Evolutionary conservation across 371 early-diverging fungal species (phyloP), one percentile per base, ranked within the genome.

Genomic region (Mucor lusitanicus): DNA sequence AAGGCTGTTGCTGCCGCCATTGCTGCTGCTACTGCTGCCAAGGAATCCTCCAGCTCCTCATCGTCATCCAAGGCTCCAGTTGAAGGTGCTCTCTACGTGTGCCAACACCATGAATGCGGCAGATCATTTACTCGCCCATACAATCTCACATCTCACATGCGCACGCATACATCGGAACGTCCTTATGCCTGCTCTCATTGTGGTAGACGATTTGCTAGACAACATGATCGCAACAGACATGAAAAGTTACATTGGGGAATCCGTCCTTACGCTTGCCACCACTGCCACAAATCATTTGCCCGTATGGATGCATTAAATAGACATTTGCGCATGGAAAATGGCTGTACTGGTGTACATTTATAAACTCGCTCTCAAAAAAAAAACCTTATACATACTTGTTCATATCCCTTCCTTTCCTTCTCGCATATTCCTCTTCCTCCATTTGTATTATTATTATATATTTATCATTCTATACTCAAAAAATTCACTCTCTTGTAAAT

Each of bases 131-230:
- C 90, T 19, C 83, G 91, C 23, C 86, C 82, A 23, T 91, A 90
- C 61, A 92, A 91, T 67, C 78, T 91, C n/a, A 88, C 84, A 46
- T 90, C 91, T 23, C 93, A 92, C 57, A 76, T 81, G 63, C 80
- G 87, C 25, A 91, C 92, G 1, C 93, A 92, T 64, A 87, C 89
- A 15, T 44, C 72, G 17, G 79, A 79, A 58, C 69, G 79, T 19
- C 82, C 82, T 40, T 84, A 67, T 59, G 68, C 75, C 6, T 84
- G 84, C 56, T 67, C 73, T 27, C 65, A 76, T 40, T 84, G 84
- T 64, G 79, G 75, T 19, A 63, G 77, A 58, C 66, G 74, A 12
- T 85, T 85, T 65, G 74, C 78, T 28, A 69, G 86, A 17, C 81
- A 85, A 50, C 86, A 85, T 56, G 86, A 85, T 65, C 74, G 82